Evolutionary conservation across 768 basidiomycete genomes (phyloP), one percentile per base, ranked within the genome.

Genomic region (Naganishia randhawae): DNA sequence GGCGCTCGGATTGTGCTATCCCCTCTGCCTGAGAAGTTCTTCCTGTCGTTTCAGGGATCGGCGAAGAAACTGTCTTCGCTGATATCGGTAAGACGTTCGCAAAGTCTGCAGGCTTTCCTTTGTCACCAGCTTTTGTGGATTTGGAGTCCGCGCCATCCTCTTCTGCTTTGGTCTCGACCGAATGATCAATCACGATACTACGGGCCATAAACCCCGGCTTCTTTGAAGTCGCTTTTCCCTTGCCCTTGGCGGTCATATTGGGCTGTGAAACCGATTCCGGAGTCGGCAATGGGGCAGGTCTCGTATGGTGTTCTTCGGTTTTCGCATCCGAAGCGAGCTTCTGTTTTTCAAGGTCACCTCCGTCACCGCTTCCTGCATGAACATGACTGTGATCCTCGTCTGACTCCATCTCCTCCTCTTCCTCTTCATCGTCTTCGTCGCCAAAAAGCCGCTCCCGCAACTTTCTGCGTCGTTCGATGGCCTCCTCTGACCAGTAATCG

Each of bases 341-440:
- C n/a, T 42, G 37, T 6, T 3, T 57, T 57, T 62, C 14, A 37
- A 1, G 3, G 37, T 62, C 39, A 8, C 37, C 8, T 10, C 53
- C 50, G 13, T 39, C 35, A 37, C 39, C 39, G 11, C 27, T 63
- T 45, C 7, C 25, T 14, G 31, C 14, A 48, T 13, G 14, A 27
- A 10, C 51, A 25, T n/a, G 19, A 8, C 10, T 41, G 4, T 31
- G 39, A 5, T 48, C 66, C 13, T 35, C 37, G 16, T 45, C 42
- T 50, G n/a, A 22, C 63, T 73, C 73, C 61, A 73, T 69, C 33
- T 57, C 50, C 22, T 63, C 67, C 22, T 63, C 61, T 66, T 73
- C 71, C 54, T 74, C 65, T 64, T 72, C 71, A 16, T 73, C 73
- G 33, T 67, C 61, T 29, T 67, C 67, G 29, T 45, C 50, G 10